Evolutionary conservation across 2,329 filamentous ascomycete genomes (phyloP), one percentile per base, ranked within the genome.

Genomic region (Aspergillus jensenii): DNA sequence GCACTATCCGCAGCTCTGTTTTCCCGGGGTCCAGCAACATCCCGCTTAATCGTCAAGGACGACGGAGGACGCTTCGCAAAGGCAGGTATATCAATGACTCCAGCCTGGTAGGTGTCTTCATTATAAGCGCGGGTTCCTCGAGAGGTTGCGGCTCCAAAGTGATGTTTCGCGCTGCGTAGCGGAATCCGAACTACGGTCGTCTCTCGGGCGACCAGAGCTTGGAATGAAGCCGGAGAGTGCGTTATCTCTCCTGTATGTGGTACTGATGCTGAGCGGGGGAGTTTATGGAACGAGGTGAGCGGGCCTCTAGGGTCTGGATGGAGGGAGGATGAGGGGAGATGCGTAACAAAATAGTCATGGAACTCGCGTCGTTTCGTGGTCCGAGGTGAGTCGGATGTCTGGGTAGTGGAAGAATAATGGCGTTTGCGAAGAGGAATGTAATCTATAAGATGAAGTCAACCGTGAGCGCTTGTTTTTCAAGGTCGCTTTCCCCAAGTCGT

Each of bases 291-390:
- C 31, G 87, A 86, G 3, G 87, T 87, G 27, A 78, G 71, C 17
- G 82, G 77, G 21, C 81, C 78, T 55, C 87, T 82, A 37, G 90
- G 90, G 75, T 98, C 93, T 7, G 95, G 93, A 67, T 97, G 90
- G 45, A 96, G 83, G 3, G 93, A 97, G 14, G 92, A 96, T 17
- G 92, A 96, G 4, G 95, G 93, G 2, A 99, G 84, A 74, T 97
- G 91, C 8, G 95, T 96, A 59, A 98, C 91, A 75, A 99, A 99
- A 80, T 99, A 98, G 67, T 96, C 92, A 79, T 97, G 92, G 75
- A 98, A 98, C 62, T 76, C 74, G 48, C 84, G 83, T 52, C 76
- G 78, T 56, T 66, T 68, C 21, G 47, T 35, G 33, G 50, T 44
- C 31, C 59, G 55, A 19, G 50, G 55, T 37, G 52, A 51, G 55